Conservation (phyloP, 2,329 filamentous ascomycete species). For the Furcasterigmium sp. region DNA sequence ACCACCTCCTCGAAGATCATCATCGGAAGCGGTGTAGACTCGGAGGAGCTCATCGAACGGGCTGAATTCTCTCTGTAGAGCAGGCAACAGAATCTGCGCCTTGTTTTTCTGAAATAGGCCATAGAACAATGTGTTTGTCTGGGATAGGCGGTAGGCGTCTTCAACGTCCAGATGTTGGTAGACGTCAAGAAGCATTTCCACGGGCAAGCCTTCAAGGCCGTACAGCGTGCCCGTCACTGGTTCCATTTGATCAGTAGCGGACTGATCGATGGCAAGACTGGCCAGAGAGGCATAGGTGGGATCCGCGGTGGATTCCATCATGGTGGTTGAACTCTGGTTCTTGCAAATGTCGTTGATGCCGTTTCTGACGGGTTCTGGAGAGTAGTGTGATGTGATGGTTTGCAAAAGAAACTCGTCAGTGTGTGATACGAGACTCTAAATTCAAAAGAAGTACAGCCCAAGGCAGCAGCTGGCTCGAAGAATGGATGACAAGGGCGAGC, state of each 20-base stretch:
- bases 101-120: constrained; percentile 35
- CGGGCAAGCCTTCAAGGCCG: constrained; percentile 28
- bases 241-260: not conserved
- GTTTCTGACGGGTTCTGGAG: too few relatives aligned
- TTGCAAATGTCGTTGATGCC: too few relatives aligned
- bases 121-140: constrained; percentile 29
- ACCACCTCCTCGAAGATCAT: constrained; percentile 24
- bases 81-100: constrained; percentile 33
- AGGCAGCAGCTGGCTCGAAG: too few relatives aligned
- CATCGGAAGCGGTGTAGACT: constrained; percentile 35
- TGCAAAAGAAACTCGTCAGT: too few relatives aligned
- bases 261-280: not conserved
- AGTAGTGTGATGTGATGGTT: too few relatives aligned
- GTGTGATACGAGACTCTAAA: too few relatives aligned
- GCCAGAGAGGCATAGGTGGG: not conserved
- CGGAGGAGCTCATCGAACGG: constrained; percentile 42
- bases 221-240: constrained; percentile 5
- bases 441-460: too few relatives aligned
- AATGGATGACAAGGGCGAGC: too few relatives aligned
- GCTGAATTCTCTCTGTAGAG: constrained; percentile 35
- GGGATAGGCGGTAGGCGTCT: constrained; percentile 32
- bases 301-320: not conserved
- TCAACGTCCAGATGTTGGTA: constrained; percentile 37
- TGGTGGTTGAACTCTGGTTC: too few relatives aligned
- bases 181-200: constrained; percentile 43